phyloP scores from a whole-genome alignment of 257 asterid species.

The Solanum habrochaites region DNA sequence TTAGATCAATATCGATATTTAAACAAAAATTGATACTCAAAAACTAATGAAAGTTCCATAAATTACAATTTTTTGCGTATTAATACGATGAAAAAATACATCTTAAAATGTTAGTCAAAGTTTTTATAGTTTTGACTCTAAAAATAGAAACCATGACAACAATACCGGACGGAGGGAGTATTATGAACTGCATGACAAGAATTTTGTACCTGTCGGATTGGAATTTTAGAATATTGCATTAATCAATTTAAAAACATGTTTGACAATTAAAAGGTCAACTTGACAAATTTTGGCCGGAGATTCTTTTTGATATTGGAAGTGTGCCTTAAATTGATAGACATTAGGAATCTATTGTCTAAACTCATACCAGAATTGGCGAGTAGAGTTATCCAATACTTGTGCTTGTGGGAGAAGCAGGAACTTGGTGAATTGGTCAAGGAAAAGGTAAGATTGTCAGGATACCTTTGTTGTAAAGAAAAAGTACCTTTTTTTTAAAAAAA shows the following conservation, averaged over 20 bases:
- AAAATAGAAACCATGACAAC: too few species aligned
- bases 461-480: background rate
- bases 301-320: background rate
- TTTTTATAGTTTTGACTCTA: too few species aligned
- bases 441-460: background rate
- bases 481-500: too few species aligned
- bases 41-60: too few species aligned
- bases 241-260: background rate
- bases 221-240: too few species aligned
- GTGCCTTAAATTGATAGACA: background rate
- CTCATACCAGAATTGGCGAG: background rate
- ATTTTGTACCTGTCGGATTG: background rate
- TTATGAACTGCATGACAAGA: background rate
- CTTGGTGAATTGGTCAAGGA: background rate
- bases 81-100: too few species aligned
- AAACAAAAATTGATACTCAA: too few species aligned
- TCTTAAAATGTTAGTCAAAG: too few species aligned
- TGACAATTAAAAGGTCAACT: background rate
- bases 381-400: background rate
- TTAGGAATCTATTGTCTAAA: background rate
- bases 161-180: too few species aligned
- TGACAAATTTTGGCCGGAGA: background rate
- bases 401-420: background rate
- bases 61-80: too few species aligned
- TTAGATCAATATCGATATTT: too few species aligned